Base-by-base conservation (phyloP, 2,329 filamentous ascomycete species). In the Epicoccum sorghinum region DNA sequence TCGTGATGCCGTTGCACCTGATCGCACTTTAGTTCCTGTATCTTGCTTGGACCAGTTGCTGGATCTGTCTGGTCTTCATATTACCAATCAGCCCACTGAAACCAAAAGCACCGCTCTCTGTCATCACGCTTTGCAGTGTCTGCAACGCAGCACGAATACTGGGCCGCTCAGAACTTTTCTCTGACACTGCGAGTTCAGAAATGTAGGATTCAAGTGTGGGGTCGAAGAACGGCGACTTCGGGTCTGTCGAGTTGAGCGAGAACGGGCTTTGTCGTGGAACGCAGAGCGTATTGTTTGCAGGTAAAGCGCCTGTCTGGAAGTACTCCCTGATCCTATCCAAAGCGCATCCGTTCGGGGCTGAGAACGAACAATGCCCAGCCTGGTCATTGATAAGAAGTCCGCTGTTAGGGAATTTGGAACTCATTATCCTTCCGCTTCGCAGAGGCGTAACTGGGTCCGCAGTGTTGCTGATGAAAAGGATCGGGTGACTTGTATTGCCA, bases 361-460 rank as follows among this genome's bases (percentile, higher is more conserved):
- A 68, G 5, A 76, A 54, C 0, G 75, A 72, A 29, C 81, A 84
- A 57, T 86, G 84, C 0, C 72, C 70, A 2, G 64, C 63, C 12
- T 57, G 59, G 52, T 82, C 76, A 54, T 79, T 78, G 24, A 77
- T 66, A 3, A 84, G 66, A 5, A 83, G 68, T 2, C 65, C 68
- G 13, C 76, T 79, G 1, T 77, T 77, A 0, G 77, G 71, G 57
- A 82, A 83, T 1, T 68, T 60, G 14, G 46, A 60, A 4, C 70
- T 66, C 75, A 78, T 78, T 35, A 71, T 64, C 23, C 58, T 64
- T 1, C 79, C 82, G 37, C 78, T 78, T 38, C 64, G 60, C 4
- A 86, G 68, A 3, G 84, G 84, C 0, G 84, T 87, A 0, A 87
- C 82, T 0, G 86, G 85, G 52, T 87, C 85, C 12, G 81, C 76